Base-by-base conservation (phyloP, 1,139 yeast genomes). In the Candida sojae region DNA sequence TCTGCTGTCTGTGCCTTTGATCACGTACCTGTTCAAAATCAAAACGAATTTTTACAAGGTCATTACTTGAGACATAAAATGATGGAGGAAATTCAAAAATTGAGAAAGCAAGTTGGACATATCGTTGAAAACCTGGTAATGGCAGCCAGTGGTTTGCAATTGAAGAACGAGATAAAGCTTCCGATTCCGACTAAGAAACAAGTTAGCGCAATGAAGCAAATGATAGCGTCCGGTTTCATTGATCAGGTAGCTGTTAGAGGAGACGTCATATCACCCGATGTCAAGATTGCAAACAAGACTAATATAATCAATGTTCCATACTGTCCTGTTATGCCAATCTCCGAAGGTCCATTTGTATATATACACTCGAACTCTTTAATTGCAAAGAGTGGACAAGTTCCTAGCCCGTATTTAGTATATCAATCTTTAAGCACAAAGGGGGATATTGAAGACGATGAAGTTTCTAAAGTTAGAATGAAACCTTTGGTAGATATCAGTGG, bases 1-100 rank as follows among this genome's bases (percentile, higher is more conserved):
- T 86, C 95, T 40, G 97, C 91, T 0, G 86, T 90, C 1, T 90
- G 98, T 71, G 97, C 98, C 0, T 79, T 77, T 59, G 98, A 92
- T 60, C 96, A 85, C 67, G 80, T 86, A 37, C 79, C 88, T 13
- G 49, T 53, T 5, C 79, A 76, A 1, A 66, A 76, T 38, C 67
- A 69, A 51, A 62, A 56, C 1, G 58, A 59, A 0, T 92, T 91
- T 61, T 70, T 87, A 43, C 61, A 62, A 25, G 67, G 74, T 21
- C 81, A 88, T 62, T 92, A 86, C 63, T 66, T 93, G 52, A 73
- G 88, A 59, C 77, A 78, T 1, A 86, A 87, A 63, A 62, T 83
- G 5, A 86, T 95, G 96, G 88, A 86, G 43, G 99, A 95, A 68
- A 90, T 90, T 48, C 66, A 70, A 34, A 92, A 92, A 62, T 74